phyloP scores from a whole-genome alignment of 805 yeast species.

The Suhomyces vadensis region DNA sequence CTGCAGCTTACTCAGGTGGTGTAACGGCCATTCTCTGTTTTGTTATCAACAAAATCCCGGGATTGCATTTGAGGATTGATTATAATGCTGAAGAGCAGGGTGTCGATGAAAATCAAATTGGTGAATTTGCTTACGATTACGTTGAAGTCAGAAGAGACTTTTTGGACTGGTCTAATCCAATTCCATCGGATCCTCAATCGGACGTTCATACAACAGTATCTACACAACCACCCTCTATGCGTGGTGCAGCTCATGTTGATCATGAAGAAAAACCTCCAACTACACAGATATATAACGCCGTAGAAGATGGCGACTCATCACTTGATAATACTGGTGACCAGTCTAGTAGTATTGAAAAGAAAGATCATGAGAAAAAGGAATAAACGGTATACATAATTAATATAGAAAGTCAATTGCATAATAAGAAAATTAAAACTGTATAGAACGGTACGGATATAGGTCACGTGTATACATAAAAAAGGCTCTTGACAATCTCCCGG shows the following conservation, averaged over 20 bases:
- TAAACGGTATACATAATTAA: too few species aligned
- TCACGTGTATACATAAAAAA: too few species aligned
- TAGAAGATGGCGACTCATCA: conserved; percentile 6
- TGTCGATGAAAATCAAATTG: conserved; percentile 94
- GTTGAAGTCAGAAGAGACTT: conserved; percentile 95
- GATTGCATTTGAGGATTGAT: conserved; percentile 72
- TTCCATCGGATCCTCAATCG: conserved; percentile 6
- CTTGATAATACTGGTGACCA: background rate
- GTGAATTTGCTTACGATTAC: conserved; percentile 98
- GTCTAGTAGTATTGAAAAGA: conserved; percentile 4
- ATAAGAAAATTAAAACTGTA: too few species aligned
- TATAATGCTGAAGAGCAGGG: conserved; percentile 88
- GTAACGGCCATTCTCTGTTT: conserved; percentile 78
- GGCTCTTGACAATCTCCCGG: background rate
- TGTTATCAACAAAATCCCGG: conserved; percentile 76
- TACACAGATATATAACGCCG: conserved; percentile 6
- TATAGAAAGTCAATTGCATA: too few species aligned
- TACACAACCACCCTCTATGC: conserved; percentile 3
- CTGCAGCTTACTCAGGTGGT: conserved; percentile 69
- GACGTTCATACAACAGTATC: background rate
- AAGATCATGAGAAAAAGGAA: too few species aligned
- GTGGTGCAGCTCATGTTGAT: conserved; percentile 2
- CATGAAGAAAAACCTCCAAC: background rate
- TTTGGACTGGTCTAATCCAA: conserved; percentile 51
- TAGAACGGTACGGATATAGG: too few species aligned